phyloP scores from a whole-genome alignment of 768 basidiomycete genomes.

The Cyathus striatus region DNA sequence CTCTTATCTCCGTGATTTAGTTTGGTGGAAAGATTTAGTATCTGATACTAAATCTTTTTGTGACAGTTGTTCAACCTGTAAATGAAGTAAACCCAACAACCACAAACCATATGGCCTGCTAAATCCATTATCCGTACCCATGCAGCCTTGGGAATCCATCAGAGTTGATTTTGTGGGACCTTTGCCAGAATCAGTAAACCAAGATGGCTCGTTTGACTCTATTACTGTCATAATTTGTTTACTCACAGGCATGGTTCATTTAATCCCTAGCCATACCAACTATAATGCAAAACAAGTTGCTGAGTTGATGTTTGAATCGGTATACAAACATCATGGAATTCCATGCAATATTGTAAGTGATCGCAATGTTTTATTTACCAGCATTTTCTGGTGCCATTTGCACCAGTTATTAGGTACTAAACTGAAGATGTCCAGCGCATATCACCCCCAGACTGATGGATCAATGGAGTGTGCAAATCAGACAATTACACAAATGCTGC shows the following conservation, averaged over 20 bases:
- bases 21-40: too few relatives aligned
- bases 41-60: too few relatives aligned
- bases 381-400: background rate
- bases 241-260: background rate
- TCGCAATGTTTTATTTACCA: background rate
- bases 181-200: background rate
- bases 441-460: background rate
- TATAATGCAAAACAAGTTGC: background rate
- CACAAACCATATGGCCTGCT: background rate
- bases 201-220: background rate
- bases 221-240: slow-evolving; percentile 1
- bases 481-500: background rate
- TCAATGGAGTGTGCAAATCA: background rate
- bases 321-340: background rate
- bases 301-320: background rate
- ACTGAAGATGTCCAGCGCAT: background rate
- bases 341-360: background rate
- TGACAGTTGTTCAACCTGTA: too few relatives aligned
- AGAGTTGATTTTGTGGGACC: slow-evolving; percentile 2
- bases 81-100: background rate
- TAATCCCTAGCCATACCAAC: background rate
- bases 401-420: background rate
- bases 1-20: too few relatives aligned
- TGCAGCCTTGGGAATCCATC: background rate
- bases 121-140: background rate